Base-by-base conservation (phyloP, 371 early-diverging fungal genomes). In the Apophysomyces sp. region DNA sequence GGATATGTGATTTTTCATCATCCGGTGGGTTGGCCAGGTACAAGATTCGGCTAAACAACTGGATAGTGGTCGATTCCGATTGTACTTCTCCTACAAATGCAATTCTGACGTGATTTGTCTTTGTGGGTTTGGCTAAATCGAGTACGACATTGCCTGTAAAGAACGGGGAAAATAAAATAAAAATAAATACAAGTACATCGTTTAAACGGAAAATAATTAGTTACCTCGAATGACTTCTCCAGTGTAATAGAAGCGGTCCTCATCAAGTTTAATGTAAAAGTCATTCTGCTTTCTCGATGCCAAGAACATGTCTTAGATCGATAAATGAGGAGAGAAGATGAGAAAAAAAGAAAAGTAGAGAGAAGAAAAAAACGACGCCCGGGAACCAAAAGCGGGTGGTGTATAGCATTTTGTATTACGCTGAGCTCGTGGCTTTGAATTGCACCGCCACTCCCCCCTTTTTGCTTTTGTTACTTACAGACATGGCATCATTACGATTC, bases 171-270 rank as follows among this genome's bases (percentile, higher is more conserved):
- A 5, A 11, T 11, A 41, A 28, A 36, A 28, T 16, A 13, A 34
- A 54, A 52, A 27, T 15, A 32, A 11, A 53, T 8, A 41, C 37
- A n/a, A 24, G 7, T 4, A 29, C 34, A 30, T 9, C 32, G 16
- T 27, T n/a, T n/a, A 40, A 44, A 36, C 12, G 11, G 9, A 24
- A 34, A 11, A 13, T 31, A n/a, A n/a, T n/a, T n/a, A n/a, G n/a
- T 58, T 71, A 78, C 82, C 82, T 61, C 57, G 55, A n/a, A 81
- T 60, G 26, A 62, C 53, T 40, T 81, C 79, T 16, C 82, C 82
- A 30, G 78, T 76, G 41, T 65, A 72, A 52, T 72, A 81, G 30
- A 69, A 77, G 40, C 71, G 61, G 21, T 74, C 66, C 37, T 73
- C 65, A 34, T 65, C 53, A 2, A 81, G 64, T 7, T 72, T 69